Conservation (phyloP, 495 filamentous ascomycete species). For the Letharia lupina region DNA sequence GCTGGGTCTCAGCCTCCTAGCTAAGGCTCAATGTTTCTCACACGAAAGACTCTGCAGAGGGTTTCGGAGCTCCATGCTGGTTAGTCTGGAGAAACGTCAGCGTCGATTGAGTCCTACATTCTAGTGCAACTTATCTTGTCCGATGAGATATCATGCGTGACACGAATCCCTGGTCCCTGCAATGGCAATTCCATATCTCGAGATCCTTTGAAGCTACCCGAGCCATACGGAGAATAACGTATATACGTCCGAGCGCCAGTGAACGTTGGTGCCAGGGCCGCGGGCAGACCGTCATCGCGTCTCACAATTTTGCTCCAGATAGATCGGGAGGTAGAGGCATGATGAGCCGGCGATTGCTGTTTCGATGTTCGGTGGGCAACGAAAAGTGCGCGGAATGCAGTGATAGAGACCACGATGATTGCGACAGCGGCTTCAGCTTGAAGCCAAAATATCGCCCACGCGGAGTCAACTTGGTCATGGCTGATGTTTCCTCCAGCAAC, state of each 20-base stretch:
- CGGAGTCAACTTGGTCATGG: conserved; percentile 17
- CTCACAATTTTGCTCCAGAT: conserved; percentile 1
- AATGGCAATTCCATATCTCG: not conserved
- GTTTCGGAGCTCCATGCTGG: not conserved
- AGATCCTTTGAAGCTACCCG: not conserved
- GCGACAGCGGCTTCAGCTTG: conserved; percentile 23
- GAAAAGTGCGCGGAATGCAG: conserved; percentile 21
- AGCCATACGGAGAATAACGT: not conserved
- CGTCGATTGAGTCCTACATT: not conserved
- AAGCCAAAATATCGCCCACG: conserved; percentile 24
- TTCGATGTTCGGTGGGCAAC: conserved; percentile 10
- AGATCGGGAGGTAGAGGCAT: not conserved
- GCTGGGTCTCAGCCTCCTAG: not conserved
- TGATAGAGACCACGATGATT: conserved; percentile 18
- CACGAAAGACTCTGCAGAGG: conserved; percentile 12
- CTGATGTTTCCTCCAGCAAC: conserved; percentile 15
- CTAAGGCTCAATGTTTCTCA: not conserved
- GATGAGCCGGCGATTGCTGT: conserved; percentile 12
- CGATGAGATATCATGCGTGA: conserved; percentile 5
- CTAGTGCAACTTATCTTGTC: not conserved
- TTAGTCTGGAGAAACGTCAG: conserved; percentile 8
- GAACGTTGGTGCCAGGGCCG: not conserved
- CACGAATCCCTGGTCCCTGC: conserved; percentile 4
- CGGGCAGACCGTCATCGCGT: not conserved
- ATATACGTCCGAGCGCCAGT: conserved; percentile 7